Evolutionary conservation across 495 filamentous ascomycete species (phyloP).

Genomic region (Aspergillus nidulans): DNA sequence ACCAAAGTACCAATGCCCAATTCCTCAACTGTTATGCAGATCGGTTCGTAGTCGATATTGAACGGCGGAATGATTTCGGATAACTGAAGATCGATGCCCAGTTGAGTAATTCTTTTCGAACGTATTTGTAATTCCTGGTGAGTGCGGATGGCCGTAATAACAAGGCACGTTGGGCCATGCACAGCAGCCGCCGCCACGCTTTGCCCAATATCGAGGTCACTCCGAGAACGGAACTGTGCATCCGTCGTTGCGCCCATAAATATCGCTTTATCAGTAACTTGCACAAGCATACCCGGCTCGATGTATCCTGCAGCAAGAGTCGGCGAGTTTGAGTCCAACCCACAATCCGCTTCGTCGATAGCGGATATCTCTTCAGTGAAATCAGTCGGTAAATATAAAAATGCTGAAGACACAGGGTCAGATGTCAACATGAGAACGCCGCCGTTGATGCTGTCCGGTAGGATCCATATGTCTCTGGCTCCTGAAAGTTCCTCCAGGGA

Average conservation of each 20-base stretch:
- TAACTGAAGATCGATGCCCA: constrained; percentile 12
- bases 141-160: constrained; percentile 25
- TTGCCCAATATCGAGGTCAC: constrained; percentile 18
- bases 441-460: constrained; percentile 40
- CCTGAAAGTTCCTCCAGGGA: constrained; percentile 36
- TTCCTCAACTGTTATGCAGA: constrained; percentile 31
- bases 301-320: constrained; percentile 54
- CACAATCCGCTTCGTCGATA: constrained; percentile 39
- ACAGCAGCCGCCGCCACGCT: constrained; percentile 28
- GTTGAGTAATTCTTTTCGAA: constrained; percentile 15
- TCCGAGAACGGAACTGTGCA: constrained; percentile 12
- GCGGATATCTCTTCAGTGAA: constrained; percentile 35
- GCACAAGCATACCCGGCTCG: constrained; percentile 39
- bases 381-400: constrained; percentile 32
- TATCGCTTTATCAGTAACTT: constrained; percentile 52
- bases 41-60: constrained; percentile 28
- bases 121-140: constrained; percentile 22
- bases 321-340: constrained; percentile 44
- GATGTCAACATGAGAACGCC: constrained; percentile 37
- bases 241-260: constrained; percentile 30
- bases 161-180: constrained; percentile 22
- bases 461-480: constrained; percentile 44
- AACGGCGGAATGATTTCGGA: constrained; percentile 16
- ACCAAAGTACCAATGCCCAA: constrained; percentile 26
- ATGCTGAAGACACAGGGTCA: constrained; percentile 35